Evolutionary conservation across 1,139 yeast species (phyloP), one percentile per base, ranked within the genome.

Genomic region (Scheffersomyces segobiensis): DNA sequence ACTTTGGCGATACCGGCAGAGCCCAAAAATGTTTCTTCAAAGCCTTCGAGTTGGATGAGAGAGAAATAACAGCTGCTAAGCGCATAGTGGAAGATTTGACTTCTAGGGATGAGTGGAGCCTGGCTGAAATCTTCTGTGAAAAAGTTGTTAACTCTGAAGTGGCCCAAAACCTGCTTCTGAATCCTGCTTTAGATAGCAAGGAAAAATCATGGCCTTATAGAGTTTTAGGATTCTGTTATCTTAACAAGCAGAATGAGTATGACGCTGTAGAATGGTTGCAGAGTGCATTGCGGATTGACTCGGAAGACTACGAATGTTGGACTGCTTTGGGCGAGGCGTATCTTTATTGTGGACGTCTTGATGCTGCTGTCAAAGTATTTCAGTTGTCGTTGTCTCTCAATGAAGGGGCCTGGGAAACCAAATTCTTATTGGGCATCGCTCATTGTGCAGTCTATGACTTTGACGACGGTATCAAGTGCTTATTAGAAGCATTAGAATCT

Each of bases 291-390:
- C 81, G 98, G 61, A 77, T 90, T 63, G 78, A 87, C 49, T 78
- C 89, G 0, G 67, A 71, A 58, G 98, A 95, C 72, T 72, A 83
- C 8, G 88, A 90, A 64, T 88, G 97, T 14, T 93, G 98, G 98
- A 80, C 90, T 26, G 98, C 98, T 0, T 78, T 95, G 49, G 99
- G 99, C 21, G 99, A 96, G 71, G 96, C 98, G 0, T 95, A 95
- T 70, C 80, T 83, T 58, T 85, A 87, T 52, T 86, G 96, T 72
- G 99, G 99, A 5, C 82, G 97, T 62, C 78, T 88, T 54, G 95
- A 90, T 59, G 97, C 98, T 2, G 92, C 97, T 0, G 81, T 84
- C 8, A 93, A 90, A 69, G 98, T 96, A 1, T 91, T 93, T 66
- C 80, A 78, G 49, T 87, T 87, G 60, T 92, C 95, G 0, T 68